phyloP scores from a whole-genome alignment of 2,329 filamentous ascomycete species.

The Ceratocystis alfenasii region DNA sequence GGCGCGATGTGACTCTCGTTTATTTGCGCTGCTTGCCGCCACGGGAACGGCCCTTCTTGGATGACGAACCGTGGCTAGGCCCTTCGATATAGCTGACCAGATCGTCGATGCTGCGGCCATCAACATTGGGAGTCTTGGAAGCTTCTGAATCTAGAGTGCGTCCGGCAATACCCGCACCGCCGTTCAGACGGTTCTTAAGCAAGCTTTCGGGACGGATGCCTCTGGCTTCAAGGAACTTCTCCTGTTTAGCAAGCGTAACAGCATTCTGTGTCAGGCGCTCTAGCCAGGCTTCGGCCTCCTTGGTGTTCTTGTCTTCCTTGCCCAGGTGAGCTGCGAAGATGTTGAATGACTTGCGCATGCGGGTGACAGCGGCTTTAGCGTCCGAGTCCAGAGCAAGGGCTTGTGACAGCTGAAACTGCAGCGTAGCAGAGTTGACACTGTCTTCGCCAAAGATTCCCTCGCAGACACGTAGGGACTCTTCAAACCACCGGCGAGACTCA shows the following conservation, averaged over 20 bases:
- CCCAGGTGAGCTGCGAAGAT: slow-evolving; percentile 86
- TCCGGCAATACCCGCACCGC: slow-evolving; percentile 23
- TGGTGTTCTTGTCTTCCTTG: slow-evolving; percentile 88
- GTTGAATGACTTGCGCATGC: slow-evolving; percentile 94
- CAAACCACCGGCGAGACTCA: slow-evolving; percentile 93
- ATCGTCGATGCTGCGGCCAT: slow-evolving; percentile 82
- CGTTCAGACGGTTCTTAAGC: slow-evolving; percentile 33
- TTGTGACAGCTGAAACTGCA: slow-evolving; percentile 94
- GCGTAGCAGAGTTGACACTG: slow-evolving; percentile 84
- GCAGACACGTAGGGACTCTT: slow-evolving; percentile 78
- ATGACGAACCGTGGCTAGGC: slow-evolving; percentile 36
- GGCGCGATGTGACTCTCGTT: neutral
- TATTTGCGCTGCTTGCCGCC: slow-evolving; percentile 40
- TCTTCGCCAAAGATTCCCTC: slow-evolving; percentile 80
- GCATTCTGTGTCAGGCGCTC: slow-evolving; percentile 93
- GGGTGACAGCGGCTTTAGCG: slow-evolving; percentile 76
- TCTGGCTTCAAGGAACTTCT: slow-evolving; percentile 70
- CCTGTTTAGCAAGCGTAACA: slow-evolving; percentile 85
- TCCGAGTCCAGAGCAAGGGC: slow-evolving; percentile 92
- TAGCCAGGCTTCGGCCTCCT: slow-evolving; percentile 93
- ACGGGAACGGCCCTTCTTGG: slow-evolving; percentile 30
- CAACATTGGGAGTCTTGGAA: slow-evolving; percentile 34
- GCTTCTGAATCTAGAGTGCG: slow-evolving; percentile 25
- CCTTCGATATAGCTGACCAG: slow-evolving; percentile 92
- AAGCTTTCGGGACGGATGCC: slow-evolving; percentile 55